phyloP scores from a whole-genome alignment of 2,329 filamentous ascomycete genomes.

The Talaromyces marneffei region DNA sequence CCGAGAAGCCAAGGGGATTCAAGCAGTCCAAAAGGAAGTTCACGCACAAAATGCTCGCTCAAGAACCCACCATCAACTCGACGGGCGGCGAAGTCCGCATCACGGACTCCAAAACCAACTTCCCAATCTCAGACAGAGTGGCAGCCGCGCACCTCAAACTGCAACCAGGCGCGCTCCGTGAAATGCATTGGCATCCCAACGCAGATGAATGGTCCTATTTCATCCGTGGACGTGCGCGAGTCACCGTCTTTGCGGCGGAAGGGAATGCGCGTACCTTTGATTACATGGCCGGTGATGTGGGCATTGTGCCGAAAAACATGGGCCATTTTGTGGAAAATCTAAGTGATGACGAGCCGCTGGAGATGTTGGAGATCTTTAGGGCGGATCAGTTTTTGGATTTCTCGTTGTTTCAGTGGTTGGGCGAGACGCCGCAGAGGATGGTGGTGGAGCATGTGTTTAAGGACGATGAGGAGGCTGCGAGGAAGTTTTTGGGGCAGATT shows the following conservation, averaged over 20 bases:
- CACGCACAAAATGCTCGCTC: slow-evolving; percentile 63
- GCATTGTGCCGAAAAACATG: slow-evolving; percentile 69
- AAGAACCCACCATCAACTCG: slow-evolving; percentile 54
- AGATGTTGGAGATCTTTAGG: slow-evolving; percentile 69
- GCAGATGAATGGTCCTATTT: slow-evolving; percentile 78
- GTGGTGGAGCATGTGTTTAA: slow-evolving; percentile 63
- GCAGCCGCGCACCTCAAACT: slow-evolving; percentile 66
- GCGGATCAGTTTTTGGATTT: slow-evolving; percentile 67
- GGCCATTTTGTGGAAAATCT: slow-evolving; percentile 76
- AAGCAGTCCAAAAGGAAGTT: slow-evolving; percentile 66
- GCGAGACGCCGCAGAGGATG: slow-evolving; percentile 62
- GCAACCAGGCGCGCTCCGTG: slow-evolving; percentile 62
- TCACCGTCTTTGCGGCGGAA: slow-evolving; percentile 68
- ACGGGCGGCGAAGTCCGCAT: slow-evolving; percentile 66
- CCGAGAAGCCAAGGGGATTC: slow-evolving; percentile 58
- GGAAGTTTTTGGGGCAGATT: slow-evolving; percentile 58
- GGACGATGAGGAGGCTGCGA: slow-evolving; percentile 54
- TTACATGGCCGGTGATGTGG: slow-evolving; percentile 67
- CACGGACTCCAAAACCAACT: slow-evolving; percentile 62
- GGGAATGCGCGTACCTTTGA: slow-evolving; percentile 68
- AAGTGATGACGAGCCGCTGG: slow-evolving; percentile 62
- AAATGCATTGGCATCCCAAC: slow-evolving; percentile 78
- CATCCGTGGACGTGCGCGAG: slow-evolving; percentile 61
- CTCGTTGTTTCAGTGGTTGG: slow-evolving; percentile 51
- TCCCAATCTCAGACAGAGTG: slow-evolving; percentile 65